Conservation (phyloP, 106 monocot genomes). For the Posidonia australis region DNA sequence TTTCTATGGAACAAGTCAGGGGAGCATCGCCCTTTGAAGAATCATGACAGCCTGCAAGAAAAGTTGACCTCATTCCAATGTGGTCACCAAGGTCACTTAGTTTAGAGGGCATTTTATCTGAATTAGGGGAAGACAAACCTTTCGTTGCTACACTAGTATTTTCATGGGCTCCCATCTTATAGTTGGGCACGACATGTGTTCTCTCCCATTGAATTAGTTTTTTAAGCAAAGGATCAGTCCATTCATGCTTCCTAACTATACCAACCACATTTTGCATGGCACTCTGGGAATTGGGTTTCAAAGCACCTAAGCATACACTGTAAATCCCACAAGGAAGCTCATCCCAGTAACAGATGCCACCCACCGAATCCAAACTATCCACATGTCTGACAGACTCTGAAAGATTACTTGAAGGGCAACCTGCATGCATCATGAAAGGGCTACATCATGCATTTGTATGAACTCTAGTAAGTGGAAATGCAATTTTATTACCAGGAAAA, state of each 20-base stretch:
- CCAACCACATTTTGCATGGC: constrained; percentile 20
- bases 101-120: not conserved
- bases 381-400: constrained; percentile 12
- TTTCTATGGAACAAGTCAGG: not conserved
- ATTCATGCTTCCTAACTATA: constrained; percentile 51
- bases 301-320: constrained; percentile 43
- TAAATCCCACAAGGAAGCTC: constrained; percentile 73
- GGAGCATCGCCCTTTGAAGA: not conserved
- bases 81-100: not conserved
- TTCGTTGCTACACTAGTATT: not conserved
- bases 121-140: constrained; percentile 1
- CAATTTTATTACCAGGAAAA: no score
- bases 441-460: not conserved
- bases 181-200: constrained; percentile 30
- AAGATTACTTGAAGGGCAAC: constrained; percentile 14
- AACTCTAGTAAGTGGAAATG: not conserved
- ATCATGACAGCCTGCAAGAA: not conserved
- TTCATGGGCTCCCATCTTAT: not conserved
- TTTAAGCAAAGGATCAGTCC: constrained; percentile 43
- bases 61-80: not conserved
- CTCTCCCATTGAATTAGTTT: constrained; percentile 72
- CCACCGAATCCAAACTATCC: constrained; percentile 9
- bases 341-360: constrained; percentile 43
- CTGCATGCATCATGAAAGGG: constrained; percentile 15
- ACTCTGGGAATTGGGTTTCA: constrained; percentile 4